These are phyloP conservation scores for Prunus persica DNA, from an alignment of 306 rosid species.

Conservation along the genomic window Prunus_persica_NCBIv2 NC_034012.1:871001-871500, in stretches of 20 bases:
- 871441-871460: not conserved
- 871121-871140: conserved; percentile 33
- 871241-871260: not conserved
- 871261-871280: conserved; percentile 25
- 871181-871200: conserved; percentile 36
- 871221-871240: not conserved
- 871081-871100: conserved; percentile 43
- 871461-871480: not conserved
- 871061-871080: conserved; percentile 27
- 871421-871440: conserved; percentile 18
- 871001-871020: not conserved
- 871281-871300: conserved; percentile 49
- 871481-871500: not conserved
- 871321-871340: conserved; percentile 52
- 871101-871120: conserved; percentile 45
- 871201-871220: not conserved
- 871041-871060: not conserved
- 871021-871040: not conserved
- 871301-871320: conserved; percentile 46
- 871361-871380: conserved; percentile 50
- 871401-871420: conserved; percentile 47
- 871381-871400: conserved; percentile 40
- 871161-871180: conserved; percentile 47
- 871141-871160: conserved; percentile 41
- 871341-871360: conserved; percentile 37